Evolutionary conservation across 2,329 filamentous ascomycete species (phyloP).

Genomic region (Cercospora zeina): DNA sequence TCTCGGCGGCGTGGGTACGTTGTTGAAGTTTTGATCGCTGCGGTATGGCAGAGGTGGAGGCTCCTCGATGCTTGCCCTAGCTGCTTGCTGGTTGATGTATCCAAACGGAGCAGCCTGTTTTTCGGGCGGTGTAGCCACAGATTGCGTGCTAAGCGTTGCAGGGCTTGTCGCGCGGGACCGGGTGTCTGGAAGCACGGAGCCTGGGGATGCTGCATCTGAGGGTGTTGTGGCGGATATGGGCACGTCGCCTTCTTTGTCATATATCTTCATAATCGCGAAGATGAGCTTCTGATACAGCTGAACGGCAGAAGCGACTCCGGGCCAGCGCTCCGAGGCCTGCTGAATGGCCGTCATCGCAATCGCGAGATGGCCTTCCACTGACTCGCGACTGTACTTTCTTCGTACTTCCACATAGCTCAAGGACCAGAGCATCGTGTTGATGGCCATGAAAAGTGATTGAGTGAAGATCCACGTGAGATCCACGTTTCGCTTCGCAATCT

Average conservation of each 20-base stretch:
- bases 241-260: conserved; percentile 62
- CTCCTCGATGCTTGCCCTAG: conserved; percentile 36
- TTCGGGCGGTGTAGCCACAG: conserved; percentile 40
- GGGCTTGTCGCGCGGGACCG: conserved; percentile 51
- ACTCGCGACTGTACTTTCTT: conserved; percentile 67
- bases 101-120: conserved; percentile 30
- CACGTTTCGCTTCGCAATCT: conserved; percentile 72
- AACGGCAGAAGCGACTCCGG: conserved; percentile 79
- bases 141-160: conserved; percentile 38
- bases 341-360: conserved; percentile 76
- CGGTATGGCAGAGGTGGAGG: conserved; percentile 38
- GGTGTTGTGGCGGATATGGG: conserved; percentile 52
- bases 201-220: conserved; percentile 48
- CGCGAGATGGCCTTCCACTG: conserved; percentile 73
- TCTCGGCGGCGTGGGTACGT: conserved; percentile 22
- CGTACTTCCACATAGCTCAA: conserved; percentile 85
- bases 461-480: conserved; percentile 95
- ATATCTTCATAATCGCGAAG: conserved; percentile 82
- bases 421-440: conserved; percentile 90
- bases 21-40: conserved; percentile 25
- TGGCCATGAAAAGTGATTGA: conserved; percentile 81
- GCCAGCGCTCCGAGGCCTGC: conserved; percentile 84
- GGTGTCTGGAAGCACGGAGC: conserved; percentile 44
- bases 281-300: conserved; percentile 86
- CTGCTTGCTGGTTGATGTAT: conserved; percentile 37